Percentiles rank a stretch among this genome's conserved stretches.
Evolutionary conservation across 2,329 filamentous ascomycete species (phyloP).

Genomic region (Sclerotinia nivalis): DNA sequence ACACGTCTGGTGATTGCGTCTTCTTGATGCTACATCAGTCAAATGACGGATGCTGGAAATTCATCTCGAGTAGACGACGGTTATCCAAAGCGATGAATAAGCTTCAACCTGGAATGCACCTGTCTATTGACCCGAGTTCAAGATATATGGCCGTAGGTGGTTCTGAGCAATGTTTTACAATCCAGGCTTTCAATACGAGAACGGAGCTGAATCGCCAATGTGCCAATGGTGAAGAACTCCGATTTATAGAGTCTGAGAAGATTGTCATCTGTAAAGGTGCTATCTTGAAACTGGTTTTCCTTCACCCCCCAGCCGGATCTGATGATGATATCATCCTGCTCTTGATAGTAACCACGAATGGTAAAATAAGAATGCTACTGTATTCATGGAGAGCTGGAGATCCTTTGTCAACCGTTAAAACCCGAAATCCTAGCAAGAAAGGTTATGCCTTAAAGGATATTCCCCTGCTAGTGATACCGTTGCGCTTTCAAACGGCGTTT

Average conservation of each 20-base stretch:
- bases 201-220: slow-evolving; percentile 54
- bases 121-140: slow-evolving; percentile 78
- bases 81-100: slow-evolving; percentile 54
- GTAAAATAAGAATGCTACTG: slow-evolving; percentile 53
- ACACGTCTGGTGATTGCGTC: slow-evolving; percentile 62
- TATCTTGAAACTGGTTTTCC: slow-evolving; percentile 86
- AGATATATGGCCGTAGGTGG: slow-evolving; percentile 69
- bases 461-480: slow-evolving; percentile 70
- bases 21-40: slow-evolving; percentile 70
- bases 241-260: slow-evolving; percentile 55
- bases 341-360: slow-evolving; percentile 56
- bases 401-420: slow-evolving; percentile 49
- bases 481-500: slow-evolving; percentile 70
- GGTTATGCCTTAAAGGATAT: slow-evolving; percentile 52
- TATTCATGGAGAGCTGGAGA: slow-evolving; percentile 63
- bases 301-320: slow-evolving; percentile 69
- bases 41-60: slow-evolving; percentile 42
- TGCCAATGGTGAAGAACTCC: slow-evolving; percentile 47
- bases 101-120: slow-evolving; percentile 57
- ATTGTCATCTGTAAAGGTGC: slow-evolving; percentile 58
- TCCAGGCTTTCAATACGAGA: slow-evolving; percentile 68
- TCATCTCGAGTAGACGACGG: slow-evolving; percentile 58
- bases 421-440: slow-evolving; percentile 48
- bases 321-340: slow-evolving; percentile 74
- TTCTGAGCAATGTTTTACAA: slow-evolving; percentile 66